Base-by-base conservation (phyloP, 2,329 filamentous ascomycete species). In the Zymoseptoria crescenta region DNA sequence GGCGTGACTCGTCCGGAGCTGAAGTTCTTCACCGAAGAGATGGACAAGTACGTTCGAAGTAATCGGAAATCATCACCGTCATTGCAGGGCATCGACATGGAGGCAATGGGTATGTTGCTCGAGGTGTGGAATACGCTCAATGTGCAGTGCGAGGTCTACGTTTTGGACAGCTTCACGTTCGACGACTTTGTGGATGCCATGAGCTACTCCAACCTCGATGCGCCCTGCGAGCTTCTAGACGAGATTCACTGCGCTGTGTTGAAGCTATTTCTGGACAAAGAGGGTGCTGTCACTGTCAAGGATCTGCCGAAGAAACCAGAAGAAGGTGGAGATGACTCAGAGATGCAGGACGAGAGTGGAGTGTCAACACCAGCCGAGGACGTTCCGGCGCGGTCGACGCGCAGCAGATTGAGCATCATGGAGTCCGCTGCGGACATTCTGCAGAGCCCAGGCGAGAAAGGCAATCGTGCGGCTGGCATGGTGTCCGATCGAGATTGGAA, bases 91-190 rank as follows among this genome's bases (percentile, higher is more conserved):
- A 85, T 97, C 56, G 77, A 86, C 20, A 94, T 93, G 84, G 85
- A 88, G 67, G 93, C 91, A 3, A 84, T 96, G n/a, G 91, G 92
- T 0, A 82, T 85, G 2, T 77, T 97, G 16, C 76, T 99, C 24
- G 93, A 96, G 74, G 90, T 89, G 0, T 99, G 94, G 94, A 91
- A 96, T 68, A 96, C 92, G 0, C 80, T 99, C 35, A 99, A 96
- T 69, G 93, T 99, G n/a, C 96, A 96, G 71, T 96, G 91, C 70
- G 91, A 96, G 69, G 87, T 96, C 19, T 96, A 96, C 70, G 85
- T 90, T 69, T 81, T 99, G 27, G 94, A 99, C 73, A 97, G 93
- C 0, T 99, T 99, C 71, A 97, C 93, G 0, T 95, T 97, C 69
- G 94, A 99, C 72, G 94, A 99, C 73, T 97, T 92, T 68, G 81